These are phyloP conservation scores for Lactarius hengduanensis DNA, from an alignment of 768 basidiomycete species.

Conservation along the genomic window DNA sequence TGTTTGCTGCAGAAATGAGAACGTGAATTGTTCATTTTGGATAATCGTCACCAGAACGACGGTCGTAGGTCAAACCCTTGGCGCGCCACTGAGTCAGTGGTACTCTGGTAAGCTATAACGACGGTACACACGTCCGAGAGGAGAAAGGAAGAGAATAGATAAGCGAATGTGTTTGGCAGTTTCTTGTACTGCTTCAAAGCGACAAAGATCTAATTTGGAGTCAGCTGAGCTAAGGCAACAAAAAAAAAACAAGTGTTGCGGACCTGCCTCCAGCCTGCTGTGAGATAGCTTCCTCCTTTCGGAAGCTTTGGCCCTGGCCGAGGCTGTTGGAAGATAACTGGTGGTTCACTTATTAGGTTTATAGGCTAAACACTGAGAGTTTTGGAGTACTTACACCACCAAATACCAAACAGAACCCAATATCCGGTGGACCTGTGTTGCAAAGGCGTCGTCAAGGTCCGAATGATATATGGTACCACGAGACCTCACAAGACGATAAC, in stretches of 20 bases:
- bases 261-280: slow-evolving; percentile 85
- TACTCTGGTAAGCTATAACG: background rate
- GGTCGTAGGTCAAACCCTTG: slow-evolving; percentile 79
- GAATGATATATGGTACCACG: too few relatives aligned
- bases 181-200: slow-evolving; percentile 73
- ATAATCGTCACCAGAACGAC: slow-evolving; percentile 72
- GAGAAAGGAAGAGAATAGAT: slow-evolving; percentile 74
- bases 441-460: background rate
- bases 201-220: slow-evolving; percentile 60
- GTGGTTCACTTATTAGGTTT: slow-evolving; percentile 3
- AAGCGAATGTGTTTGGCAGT: slow-evolving; percentile 79
- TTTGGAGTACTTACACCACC: slow-evolving; percentile 69
- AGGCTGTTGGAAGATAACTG: slow-evolving; percentile 83
- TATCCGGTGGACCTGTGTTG: slow-evolving; percentile 59
- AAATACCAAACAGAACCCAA: slow-evolving; percentile 78
- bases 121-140: slow-evolving; percentile 60
- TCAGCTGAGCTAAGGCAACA: background rate
- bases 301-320: slow-evolving; percentile 79
- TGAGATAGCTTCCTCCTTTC: slow-evolving; percentile 71
- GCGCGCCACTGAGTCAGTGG: background rate
- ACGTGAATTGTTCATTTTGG: slow-evolving; percentile 77
- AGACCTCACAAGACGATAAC: slow-evolving; percentile 60
- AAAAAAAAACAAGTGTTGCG: background rate
- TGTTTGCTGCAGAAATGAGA: slow-evolving; percentile 79
- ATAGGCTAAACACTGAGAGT: background rate